Evolutionary conservation across 495 filamentous ascomycete species (phyloP).

Genomic region (Penicillium roqueforti): DNA sequence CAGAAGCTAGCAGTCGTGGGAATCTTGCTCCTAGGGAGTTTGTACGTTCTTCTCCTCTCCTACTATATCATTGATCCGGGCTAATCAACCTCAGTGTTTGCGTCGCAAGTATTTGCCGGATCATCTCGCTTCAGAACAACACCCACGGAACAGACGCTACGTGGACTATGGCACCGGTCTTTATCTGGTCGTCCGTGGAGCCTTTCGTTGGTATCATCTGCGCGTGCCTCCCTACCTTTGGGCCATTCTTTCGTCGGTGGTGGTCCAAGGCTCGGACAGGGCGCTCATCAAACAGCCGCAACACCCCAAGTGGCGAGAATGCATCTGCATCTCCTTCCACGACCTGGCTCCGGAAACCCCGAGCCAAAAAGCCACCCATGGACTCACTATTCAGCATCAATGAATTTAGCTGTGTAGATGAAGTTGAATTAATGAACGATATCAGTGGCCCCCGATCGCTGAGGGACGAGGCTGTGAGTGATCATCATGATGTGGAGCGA

Average conservation of each 20-base stretch:
- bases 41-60: neutral
- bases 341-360: neutral
- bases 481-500: neutral
- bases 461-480: neutral
- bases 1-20: neutral
- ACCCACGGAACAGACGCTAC: neutral
- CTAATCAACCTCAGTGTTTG: neutral
- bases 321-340: neutral
- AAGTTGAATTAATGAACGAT: neutral
- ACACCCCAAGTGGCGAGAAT: neutral
- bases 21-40: neutral
- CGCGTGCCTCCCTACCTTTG: neutral
- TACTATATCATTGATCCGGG: neutral
- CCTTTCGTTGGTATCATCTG: neutral
- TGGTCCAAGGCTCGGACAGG: neutral
- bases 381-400: neutral
- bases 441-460: neutral
- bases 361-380: neutral
- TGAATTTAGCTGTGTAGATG: neutral
- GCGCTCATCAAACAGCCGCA: neutral
- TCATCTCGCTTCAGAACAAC: neutral
- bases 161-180: neutral
- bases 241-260: constrained; percentile 1
- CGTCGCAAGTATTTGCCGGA: neutral
- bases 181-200: constrained; percentile 1